Conservation (phyloP, 148 eudicot species). For the Rhododendron simsii region DNA sequence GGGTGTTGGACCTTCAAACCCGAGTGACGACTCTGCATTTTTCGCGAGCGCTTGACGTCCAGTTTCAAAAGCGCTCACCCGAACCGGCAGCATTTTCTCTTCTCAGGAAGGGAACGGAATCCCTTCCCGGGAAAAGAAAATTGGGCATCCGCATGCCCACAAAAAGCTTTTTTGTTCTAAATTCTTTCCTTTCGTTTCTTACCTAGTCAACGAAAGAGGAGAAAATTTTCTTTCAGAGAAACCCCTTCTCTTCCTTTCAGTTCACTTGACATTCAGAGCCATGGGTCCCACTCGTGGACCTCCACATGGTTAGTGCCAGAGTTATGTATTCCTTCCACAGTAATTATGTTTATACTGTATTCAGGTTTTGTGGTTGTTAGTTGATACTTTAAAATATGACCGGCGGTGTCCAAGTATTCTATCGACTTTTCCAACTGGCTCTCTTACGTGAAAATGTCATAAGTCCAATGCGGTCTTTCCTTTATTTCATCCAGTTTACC, state of each 20-base stretch:
- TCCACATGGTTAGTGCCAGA: not conserved
- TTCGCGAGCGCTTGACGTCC: too few relatives aligned
- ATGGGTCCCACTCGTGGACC: not conserved
- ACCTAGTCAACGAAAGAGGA: not conserved
- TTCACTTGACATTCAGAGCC: too few relatives aligned
- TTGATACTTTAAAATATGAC: not conserved
- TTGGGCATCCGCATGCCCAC: too few relatives aligned
- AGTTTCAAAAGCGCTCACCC: too few relatives aligned
- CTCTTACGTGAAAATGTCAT: not conserved
- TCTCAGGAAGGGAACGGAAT: too few relatives aligned
- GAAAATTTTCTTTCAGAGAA: not conserved
- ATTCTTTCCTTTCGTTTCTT: not conserved
- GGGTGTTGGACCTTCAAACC: too few relatives aligned
- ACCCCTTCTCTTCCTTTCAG: too few relatives aligned
- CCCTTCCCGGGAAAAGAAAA: too few relatives aligned
- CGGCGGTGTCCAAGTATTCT: not conserved
- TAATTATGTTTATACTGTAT: not conserved
- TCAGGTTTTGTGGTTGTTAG: not conserved
- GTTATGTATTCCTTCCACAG: not conserved
- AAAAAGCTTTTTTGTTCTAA: not conserved
- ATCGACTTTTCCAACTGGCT: not conserved
- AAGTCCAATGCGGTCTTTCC: not conserved
- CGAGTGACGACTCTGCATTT: too few relatives aligned
- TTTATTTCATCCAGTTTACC: not conserved
- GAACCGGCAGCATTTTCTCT: too few relatives aligned